Conservation (phyloP, 1,284 basidiomycete genomes). For the Cerrena zonata region DNA sequence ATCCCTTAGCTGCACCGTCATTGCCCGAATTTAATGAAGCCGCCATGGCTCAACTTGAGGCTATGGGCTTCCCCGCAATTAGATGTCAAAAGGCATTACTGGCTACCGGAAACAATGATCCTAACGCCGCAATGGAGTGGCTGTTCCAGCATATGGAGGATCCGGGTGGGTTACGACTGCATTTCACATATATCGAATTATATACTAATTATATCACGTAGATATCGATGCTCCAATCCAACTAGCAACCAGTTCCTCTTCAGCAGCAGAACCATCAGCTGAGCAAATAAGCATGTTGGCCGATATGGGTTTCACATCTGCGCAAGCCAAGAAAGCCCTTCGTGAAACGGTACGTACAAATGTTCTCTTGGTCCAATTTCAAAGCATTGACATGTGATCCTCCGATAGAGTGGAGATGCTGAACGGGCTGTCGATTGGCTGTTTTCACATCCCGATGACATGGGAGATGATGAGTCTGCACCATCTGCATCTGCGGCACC, state of each 20-base stretch:
- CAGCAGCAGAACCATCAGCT: constrained; percentile 49
- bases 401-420: constrained; percentile 57
- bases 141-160: constrained; percentile 95
- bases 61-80: constrained; percentile 82
- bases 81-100: constrained; percentile 85
- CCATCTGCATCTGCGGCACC: constrained; percentile 21
- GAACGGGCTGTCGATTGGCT: constrained; percentile 94
- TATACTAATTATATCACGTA: constrained; percentile 20
- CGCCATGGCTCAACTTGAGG: constrained; percentile 71
- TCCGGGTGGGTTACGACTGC: constrained; percentile 47
- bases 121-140: constrained; percentile 92
- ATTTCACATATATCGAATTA: background rate
- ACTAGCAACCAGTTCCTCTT: constrained; percentile 18
- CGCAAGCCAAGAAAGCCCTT: constrained; percentile 86
- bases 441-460: constrained; percentile 91
- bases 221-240: constrained; percentile 86
- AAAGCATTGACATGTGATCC: background rate
- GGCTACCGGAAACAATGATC: constrained; percentile 77
- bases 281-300: constrained; percentile 71
- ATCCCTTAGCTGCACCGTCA: constrained; percentile 23
- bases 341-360: constrained; percentile 68
- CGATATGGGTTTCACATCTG: constrained; percentile 89
- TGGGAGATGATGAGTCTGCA: constrained; percentile 53
- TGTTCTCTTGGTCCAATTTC: background rate
- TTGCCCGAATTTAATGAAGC: constrained; percentile 66